These are phyloP conservation scores for Centella asiatica DNA, from an alignment of 129 eudicot species.

Conservation along the genomic window DNA sequence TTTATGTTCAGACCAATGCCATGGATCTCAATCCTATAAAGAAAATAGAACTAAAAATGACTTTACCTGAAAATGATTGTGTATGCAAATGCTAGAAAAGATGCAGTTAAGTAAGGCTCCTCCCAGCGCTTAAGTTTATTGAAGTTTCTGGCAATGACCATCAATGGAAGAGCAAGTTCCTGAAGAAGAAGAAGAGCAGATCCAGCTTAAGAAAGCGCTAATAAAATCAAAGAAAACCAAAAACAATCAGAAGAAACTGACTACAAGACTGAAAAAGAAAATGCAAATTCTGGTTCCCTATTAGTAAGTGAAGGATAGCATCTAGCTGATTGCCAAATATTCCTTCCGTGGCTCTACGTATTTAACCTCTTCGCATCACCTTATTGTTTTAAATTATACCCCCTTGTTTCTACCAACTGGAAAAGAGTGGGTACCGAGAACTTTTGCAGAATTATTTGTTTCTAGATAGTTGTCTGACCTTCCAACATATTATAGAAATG, in stretches of 20 bases:
- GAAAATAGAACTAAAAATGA: not conserved
- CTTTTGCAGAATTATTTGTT: no score
- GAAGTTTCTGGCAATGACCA: constrained; percentile 39
- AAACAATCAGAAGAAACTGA: not conserved
- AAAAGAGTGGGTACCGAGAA: no score
- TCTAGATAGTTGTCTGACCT: no score
- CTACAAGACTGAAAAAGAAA: no score
- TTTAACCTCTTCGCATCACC: no score
- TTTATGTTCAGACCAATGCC: not conserved
- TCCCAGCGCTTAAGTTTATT: constrained; percentile 84
- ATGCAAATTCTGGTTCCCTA: no score
- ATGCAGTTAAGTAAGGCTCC: constrained; percentile 62
- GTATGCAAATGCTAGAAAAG: constrained; percentile 71
- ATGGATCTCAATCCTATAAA: not conserved
- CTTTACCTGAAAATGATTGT: constrained; percentile 65
- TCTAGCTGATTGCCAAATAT: no score
- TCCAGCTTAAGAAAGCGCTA: not conserved
- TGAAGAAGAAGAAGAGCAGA: constrained; percentile 14
- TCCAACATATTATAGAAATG: no score
- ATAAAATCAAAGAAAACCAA: not conserved
- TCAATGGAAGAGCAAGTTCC: constrained; percentile 85
- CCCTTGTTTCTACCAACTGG: no score
- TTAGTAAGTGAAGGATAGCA: no score
- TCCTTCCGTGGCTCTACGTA: no score
- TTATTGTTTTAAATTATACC: no score